Conservation (phyloP, 768 basidiomycete genomes). For the Hericium erinaceus region DNA sequence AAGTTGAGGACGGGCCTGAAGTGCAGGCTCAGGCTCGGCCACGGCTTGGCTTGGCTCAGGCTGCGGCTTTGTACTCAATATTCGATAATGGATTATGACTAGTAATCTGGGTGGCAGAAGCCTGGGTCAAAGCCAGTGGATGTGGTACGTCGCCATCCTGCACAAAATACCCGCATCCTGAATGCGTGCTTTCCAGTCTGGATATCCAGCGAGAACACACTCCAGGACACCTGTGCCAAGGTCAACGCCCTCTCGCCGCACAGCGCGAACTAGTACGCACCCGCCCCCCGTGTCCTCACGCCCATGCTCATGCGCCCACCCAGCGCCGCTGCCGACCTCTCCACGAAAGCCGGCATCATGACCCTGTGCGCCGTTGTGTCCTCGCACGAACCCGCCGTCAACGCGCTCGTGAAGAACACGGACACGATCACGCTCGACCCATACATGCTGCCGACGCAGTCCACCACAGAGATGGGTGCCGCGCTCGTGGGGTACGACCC, state of each 20-base stretch:
- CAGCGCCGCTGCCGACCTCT: slow-evolving; percentile 54
- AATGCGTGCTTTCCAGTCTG: no score
- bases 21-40: no score
- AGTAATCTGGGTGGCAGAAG: slow-evolving; percentile 75
- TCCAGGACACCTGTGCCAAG: slow-evolving; percentile 51
- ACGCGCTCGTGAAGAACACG: slow-evolving; percentile 74
- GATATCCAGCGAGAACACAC: slow-evolving; percentile 35
- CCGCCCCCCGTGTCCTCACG: no score
- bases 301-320: slow-evolving; percentile 66
- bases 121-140: slow-evolving; percentile 76
- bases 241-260: slow-evolving; percentile 23
- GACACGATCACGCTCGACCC: slow-evolving; percentile 38
- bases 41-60: no score
- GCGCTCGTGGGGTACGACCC: slow-evolving; percentile 48
- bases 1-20: no score
- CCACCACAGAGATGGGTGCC: slow-evolving; percentile 57
- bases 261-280: slow-evolving; percentile 12
- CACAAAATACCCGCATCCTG: not conserved
- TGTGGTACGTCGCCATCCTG: slow-evolving; percentile 56
- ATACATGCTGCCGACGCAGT: slow-evolving; percentile 33
- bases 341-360: slow-evolving; percentile 34
- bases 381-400: slow-evolving; percentile 55
- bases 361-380: slow-evolving; percentile 37
- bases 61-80: no score
- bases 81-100: no score